Evolutionary conservation across 225 moss, liverwort and hornwort genomes (phyloP).

Genomic region (Physcomitrellopsis africana): DNA sequence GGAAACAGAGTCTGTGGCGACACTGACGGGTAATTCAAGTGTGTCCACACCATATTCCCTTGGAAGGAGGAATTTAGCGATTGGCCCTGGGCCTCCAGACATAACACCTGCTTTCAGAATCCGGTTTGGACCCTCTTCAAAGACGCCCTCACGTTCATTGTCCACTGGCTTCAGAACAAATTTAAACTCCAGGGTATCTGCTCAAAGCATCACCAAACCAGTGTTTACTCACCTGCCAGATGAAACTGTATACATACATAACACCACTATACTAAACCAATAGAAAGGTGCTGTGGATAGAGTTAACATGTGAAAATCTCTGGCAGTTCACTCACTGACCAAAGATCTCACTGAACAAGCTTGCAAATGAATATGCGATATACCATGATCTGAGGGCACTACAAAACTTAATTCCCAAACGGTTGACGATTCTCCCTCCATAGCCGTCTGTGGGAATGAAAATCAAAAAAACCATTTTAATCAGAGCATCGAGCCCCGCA

Average conservation of each 20-base stretch:
- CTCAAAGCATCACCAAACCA: slow-evolving; percentile 23
- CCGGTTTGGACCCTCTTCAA: slow-evolving; percentile 80
- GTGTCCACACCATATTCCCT: slow-evolving; percentile 52
- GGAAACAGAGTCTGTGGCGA: slow-evolving; percentile 69
- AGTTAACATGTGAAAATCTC: not conserved
- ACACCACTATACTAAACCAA: slow-evolving; percentile 4
- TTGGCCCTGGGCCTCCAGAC: slow-evolving; percentile 71
- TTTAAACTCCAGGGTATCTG: slow-evolving; percentile 83
- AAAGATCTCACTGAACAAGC: slow-evolving; percentile 13
- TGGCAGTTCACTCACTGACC: slow-evolving; percentile 2
- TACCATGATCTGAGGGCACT: slow-evolving; percentile 77
- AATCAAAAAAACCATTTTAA: slow-evolving; percentile 17
- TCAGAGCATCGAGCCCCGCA: slow-evolving; percentile 16
- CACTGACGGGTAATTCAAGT: slow-evolving; percentile 74
- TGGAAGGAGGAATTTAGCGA: slow-evolving; percentile 68
- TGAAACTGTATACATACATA: slow-evolving; percentile 15
- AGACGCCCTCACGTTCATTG: slow-evolving; percentile 60
- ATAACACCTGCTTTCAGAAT: slow-evolving; percentile 62
- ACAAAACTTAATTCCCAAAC: slow-evolving; percentile 87
- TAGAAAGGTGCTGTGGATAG: not conserved
- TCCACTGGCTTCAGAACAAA: slow-evolving; percentile 72
- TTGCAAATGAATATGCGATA: slow-evolving; percentile 19
- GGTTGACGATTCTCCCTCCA: slow-evolving; percentile 77
- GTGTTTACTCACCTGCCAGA: slow-evolving; percentile 16
- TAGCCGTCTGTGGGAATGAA: slow-evolving; percentile 62